phyloP scores from a whole-genome alignment of 2,329 filamentous ascomycete species.

The Aspergillus ruber region DNA sequence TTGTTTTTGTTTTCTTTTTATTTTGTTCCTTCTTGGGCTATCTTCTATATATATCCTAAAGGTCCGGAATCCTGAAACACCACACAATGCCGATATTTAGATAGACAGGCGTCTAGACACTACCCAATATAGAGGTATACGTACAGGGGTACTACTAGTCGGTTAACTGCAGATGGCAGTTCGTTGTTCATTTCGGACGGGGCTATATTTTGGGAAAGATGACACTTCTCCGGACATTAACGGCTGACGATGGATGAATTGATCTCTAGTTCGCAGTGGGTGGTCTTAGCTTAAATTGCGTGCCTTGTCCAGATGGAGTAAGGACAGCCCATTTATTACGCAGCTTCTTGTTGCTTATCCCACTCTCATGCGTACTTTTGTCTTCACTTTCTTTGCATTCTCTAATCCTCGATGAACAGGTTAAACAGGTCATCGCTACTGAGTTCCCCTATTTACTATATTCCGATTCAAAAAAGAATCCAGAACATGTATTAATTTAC shows the following conservation, averaged over 20 bases:
- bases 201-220: too few species aligned
- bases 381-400: neutral
- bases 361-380: constrained; percentile 1
- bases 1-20: neutral
- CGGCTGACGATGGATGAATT: neutral
- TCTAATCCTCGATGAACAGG: neutral
- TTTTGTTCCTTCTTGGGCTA: neutral
- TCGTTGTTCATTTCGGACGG: too few species aligned
- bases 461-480: too few species aligned
- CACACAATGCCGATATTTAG: neutral
- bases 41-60: too few species aligned
- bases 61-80: too few species aligned
- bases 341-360: neutral
- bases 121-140: too few species aligned
- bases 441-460: too few species aligned
- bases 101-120: neutral
- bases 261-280: neutral
- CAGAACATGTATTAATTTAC: too few species aligned
- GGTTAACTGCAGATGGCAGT: too few species aligned
- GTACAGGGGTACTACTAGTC: too few species aligned
- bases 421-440: too few species aligned
- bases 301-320: neutral
- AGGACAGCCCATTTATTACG: neutral
- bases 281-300: constrained; percentile 6
- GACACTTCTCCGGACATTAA: too few species aligned